Percentiles rank a stretch among this genome's conserved stretches.
These are phyloP conservation scores for Pseudoscleropodium purum DNA, from an alignment of 225 moss, liverwort and hornwort species.

Conservation along the genomic window DNA sequence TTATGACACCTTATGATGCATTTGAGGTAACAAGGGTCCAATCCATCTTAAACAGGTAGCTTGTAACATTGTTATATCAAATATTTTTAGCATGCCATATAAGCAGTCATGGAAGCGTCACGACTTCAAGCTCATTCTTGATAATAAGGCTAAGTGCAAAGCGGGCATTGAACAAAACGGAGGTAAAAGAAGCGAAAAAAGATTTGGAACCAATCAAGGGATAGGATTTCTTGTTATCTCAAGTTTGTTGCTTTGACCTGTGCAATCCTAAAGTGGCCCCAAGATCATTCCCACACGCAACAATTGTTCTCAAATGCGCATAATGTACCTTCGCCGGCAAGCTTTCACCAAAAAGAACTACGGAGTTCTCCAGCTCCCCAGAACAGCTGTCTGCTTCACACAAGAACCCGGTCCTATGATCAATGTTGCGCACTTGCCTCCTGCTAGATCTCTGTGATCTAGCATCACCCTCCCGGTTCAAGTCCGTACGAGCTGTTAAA, in stretches of 20 bases:
- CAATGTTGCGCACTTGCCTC: slow-evolving; percentile 29
- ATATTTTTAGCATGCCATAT: background rate
- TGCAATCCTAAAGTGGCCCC: background rate
- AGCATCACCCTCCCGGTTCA: slow-evolving; percentile 19
- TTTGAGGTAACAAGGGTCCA: background rate
- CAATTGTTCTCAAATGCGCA: background rate
- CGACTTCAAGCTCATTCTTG: background rate
- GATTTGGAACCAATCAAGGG: background rate
- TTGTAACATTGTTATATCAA: background rate
- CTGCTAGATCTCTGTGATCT: slow-evolving; percentile 22
- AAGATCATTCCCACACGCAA: background rate
- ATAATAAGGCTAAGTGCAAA: background rate
- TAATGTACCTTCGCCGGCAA: slow-evolving; percentile 53
- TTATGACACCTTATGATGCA: background rate
- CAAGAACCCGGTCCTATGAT: slow-evolving; percentile 62
- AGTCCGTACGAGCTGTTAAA: slow-evolving; percentile 15
- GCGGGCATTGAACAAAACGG: background rate
- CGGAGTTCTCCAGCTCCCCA: slow-evolving; percentile 68
- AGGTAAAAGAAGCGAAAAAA: background rate
- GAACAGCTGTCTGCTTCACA: slow-evolving; percentile 60
- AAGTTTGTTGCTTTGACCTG: background rate
- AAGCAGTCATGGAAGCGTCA: background rate
- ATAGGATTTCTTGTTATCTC: background rate
- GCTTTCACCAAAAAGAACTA: slow-evolving; percentile 77
- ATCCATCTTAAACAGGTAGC: background rate